Evolutionary conservation across 176 grass and related monocot species (phyloP).

Genomic region (Avena insularis): DNA sequence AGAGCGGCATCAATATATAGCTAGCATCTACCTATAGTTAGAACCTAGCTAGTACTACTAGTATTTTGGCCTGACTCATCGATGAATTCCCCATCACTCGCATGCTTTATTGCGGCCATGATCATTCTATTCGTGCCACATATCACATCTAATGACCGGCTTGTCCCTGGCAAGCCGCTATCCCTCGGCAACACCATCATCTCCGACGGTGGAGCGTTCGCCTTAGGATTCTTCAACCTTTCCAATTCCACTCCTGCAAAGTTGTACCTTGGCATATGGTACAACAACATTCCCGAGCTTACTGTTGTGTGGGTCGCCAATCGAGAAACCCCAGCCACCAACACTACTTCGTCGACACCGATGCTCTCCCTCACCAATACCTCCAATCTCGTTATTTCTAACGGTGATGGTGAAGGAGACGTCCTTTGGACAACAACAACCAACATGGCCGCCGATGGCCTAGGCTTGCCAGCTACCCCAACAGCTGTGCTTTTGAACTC

Average conservation of each 20-base stretch:
- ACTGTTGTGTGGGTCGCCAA: too few species aligned
- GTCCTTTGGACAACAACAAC: background rate
- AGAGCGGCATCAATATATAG: background rate
- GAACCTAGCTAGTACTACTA: background rate
- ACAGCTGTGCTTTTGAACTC: slow-evolving; percentile 6
- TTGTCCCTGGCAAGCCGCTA: too few species aligned
- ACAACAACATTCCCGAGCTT: too few species aligned
- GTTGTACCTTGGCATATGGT: too few species aligned
- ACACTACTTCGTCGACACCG: too few species aligned
- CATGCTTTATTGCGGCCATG: too few species aligned
- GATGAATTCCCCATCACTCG: background rate
- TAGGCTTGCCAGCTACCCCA: background rate
- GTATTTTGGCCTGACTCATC: background rate
- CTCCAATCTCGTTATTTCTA: background rate
- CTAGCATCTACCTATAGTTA: background rate
- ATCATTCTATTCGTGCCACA: background rate
- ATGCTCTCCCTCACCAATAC: background rate
- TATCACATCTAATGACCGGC: background rate
- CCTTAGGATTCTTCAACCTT: too few species aligned
- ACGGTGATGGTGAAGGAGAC: background rate
- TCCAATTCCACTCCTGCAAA: too few species aligned
- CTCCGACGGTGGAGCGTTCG: too few species aligned
- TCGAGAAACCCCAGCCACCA: too few species aligned
- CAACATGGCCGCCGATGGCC: rapidly evolving
- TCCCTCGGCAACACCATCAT: too few species aligned